Percentiles rank a stretch among this genome's conserved stretches.
Evolutionary conservation across 2,329 filamentous ascomycete genomes (phyloP).

Genomic region (Hysterium pulicare): DNA sequence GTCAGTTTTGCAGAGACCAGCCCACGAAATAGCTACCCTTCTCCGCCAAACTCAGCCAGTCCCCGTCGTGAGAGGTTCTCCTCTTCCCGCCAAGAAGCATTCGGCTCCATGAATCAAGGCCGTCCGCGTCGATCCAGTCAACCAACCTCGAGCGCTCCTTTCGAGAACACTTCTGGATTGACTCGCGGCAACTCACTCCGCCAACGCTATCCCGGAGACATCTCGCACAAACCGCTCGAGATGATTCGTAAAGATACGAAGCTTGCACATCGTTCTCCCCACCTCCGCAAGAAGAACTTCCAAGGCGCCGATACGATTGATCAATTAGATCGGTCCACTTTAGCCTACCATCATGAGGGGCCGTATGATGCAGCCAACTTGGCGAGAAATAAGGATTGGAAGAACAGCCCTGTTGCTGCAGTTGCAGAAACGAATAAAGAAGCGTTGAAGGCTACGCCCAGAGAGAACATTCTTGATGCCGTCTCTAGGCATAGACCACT

Average conservation of each 20-base stretch:
- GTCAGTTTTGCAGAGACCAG: conserved; percentile 16
- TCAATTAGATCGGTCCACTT: conserved; percentile 65
- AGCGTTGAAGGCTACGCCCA: conserved; percentile 75
- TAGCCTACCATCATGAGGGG: conserved; percentile 80
- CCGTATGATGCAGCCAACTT: conserved; percentile 82
- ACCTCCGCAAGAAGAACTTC: conserved; percentile 63
- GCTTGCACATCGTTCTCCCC: conserved; percentile 63
- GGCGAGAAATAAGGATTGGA: conserved; percentile 65
- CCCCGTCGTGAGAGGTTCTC: conserved; percentile 43
- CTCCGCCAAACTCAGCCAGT: conserved; percentile 55
- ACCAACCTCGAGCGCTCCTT: conserved; percentile 20
- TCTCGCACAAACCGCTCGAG: conserved; percentile 64
- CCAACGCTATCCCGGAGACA: conserved; percentile 62
- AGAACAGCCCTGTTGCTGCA: conserved; percentile 70
- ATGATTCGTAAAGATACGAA: conserved; percentile 61
- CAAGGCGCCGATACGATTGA: conserved; percentile 77
- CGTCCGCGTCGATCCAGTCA: conserved; percentile 35
- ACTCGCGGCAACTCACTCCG: conserved; percentile 51
- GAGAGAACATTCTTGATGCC: conserved; percentile 72
- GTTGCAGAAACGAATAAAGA: conserved; percentile 69
- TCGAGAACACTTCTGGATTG: conserved; percentile 22
- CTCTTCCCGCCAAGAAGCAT: conserved; percentile 30
- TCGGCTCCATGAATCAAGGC: conserved; percentile 25
- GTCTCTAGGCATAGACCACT: conserved; percentile 71
- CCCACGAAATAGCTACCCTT: conserved; percentile 40